Evolutionary conservation across 139 green algal genomes (phyloP), one percentile per base, ranked within the genome.

Genomic region (Raphidocelis subcapitata): DNA sequence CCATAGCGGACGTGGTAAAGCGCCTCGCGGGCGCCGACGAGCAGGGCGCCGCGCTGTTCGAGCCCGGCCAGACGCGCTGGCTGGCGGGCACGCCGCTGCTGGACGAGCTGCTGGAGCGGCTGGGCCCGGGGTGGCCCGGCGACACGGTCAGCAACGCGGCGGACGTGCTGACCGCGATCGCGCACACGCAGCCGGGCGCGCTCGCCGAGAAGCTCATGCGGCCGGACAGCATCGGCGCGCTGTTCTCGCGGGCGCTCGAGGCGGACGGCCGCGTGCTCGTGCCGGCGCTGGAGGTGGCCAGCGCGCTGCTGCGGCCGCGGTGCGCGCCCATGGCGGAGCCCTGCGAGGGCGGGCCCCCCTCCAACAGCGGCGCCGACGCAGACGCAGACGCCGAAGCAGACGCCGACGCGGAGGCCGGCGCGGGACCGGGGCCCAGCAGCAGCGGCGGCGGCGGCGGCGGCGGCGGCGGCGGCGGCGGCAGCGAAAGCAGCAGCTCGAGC

Each of bases 11-110:
- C 52, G 84, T 93, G 31, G 56, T 96, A 23, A 87, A 91, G 73
- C 84, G 88, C 31, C 81, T 97, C 32, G 79, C 94, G 56, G 91
- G 90, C 20, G 90, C 88, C 5, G 92, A 94, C 60, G 92, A 97
- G 57, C 89, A 90, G 71, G 86, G 51, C 63, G 84, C 67, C 62
- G 73, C 75, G 14, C 65, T 84, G 52, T 82, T 86, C 60, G 54
- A 79, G 69, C 66, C 78, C 18, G 62, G 12, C 10, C 54, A 61
- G 10, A 61, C 54, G 54, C 49, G 84, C 47, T 96, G 91, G 91
- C 79, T 96, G 23, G 65, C 77, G 28, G 84, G 89, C 0, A 94
- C 90, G 35, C 49, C 76, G 35, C 69, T 96, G 33, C 63, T 96
- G 16, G 76, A 88, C 52, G 67, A 82, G 62, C 76, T 97, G 52